Percentiles rank a stretch among this genome's conserved stretches.
These are phyloP conservation scores for Aspergillus sp. DNA, from an alignment of 2,329 filamentous ascomycete genomes.

Conservation along the genomic window DNA sequence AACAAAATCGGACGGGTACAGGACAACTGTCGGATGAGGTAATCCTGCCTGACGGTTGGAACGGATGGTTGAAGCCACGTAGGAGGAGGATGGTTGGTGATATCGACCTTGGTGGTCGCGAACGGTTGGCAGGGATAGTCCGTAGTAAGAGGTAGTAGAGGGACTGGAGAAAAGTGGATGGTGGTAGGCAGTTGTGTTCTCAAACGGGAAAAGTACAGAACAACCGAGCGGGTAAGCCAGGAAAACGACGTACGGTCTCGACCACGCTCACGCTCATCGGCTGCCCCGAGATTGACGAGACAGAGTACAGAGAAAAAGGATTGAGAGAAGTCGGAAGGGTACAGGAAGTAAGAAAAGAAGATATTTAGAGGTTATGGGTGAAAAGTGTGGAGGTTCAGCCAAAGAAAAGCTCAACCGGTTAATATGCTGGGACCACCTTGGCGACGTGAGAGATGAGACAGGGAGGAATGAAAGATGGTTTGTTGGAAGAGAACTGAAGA, in stretches of 20 bases:
- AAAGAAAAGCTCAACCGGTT: neutral
- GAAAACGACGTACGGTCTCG: conserved; percentile 5
- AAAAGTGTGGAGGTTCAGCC: neutral
- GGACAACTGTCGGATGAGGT: neutral
- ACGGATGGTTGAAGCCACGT: neutral
- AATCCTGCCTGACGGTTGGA: neutral
- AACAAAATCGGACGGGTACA: conserved; percentile 10
- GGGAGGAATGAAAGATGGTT: conserved; percentile 1
- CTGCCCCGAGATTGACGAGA: neutral
- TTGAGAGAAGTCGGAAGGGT: neutral
- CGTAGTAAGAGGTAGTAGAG: conserved; percentile 11
- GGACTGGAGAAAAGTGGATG: neutral
- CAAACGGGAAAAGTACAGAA: conserved; percentile 20
- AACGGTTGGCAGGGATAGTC: conserved; percentile 33
- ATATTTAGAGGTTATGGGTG: neutral
- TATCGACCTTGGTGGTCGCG: conserved; percentile 18
- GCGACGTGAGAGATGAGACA: conserved; percentile 1
- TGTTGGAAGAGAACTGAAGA: conserved; percentile 1
- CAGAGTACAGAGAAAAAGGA: neutral
- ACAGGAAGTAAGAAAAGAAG: neutral
- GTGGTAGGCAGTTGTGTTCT: conserved; percentile 11
- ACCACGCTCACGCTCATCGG: neutral
- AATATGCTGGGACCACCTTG: neutral
- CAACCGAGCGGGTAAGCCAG: conserved; percentile 19
- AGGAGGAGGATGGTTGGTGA: conserved; percentile 6